Base-by-base conservation (phyloP, 1,284 basidiomycete species). In the Naganishia sp. region DNA sequence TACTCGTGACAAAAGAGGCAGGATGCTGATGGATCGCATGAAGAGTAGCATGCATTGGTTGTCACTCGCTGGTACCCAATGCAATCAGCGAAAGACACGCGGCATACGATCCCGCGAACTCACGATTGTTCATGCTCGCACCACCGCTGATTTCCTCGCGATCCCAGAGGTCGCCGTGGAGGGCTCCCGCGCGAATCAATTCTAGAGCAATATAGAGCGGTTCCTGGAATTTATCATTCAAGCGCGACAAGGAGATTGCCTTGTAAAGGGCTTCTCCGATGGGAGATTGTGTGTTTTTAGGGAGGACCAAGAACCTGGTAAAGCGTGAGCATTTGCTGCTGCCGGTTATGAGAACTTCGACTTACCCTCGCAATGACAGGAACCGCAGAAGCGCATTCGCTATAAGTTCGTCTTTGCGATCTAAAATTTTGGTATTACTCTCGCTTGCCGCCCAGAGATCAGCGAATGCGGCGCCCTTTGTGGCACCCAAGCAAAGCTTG, bases 211-310 rank as follows among this genome's bases (percentile, higher is more conserved):
- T 81, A 79, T 95, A 95, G 4, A 99, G 83, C 6, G 96, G 87
- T 80, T 99, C 96, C 79, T 99, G 95, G 82, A 99, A 94, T 81
- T 96, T 97, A 83, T 99, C 95, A 78, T 95, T 97, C 71, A 98
- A 82, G 51, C 90, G 86, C 3, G 90, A 85, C 35, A 83, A 82
- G 71, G 86, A 85, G 73, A 94, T 83, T 2, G 92, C 92, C 39
- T 85, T 84, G 76, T 90, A 87, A 84, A 97, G 90, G 1, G 95
- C 94, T 65, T 92, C 87, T 56, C 94, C 95, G 73, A 97, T 82
- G 32, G 89, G 84, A 1, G 92, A 92, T 75, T 97, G 95, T 80
- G 15, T 81, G 85, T 76, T 90, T 92, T 98, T 84, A 83, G 97
- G 96, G n/a, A 74, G 75, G 60, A 52, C 54, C 18, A 53, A 25